phyloP scores from a whole-genome alignment of 2,329 filamentous ascomycete species.

The Microcera coccophila region DNA sequence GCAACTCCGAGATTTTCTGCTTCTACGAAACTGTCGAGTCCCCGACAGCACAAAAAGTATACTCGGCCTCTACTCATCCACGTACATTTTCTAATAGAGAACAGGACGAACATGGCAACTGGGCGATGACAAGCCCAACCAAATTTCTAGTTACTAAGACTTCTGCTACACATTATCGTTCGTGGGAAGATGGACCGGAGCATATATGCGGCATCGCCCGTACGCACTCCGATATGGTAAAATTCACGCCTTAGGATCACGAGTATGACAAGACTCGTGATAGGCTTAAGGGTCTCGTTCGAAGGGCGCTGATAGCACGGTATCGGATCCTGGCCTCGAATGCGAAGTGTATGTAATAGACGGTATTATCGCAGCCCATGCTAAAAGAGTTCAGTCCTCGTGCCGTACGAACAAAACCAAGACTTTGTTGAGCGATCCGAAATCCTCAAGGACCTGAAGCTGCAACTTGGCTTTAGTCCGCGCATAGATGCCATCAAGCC shows the following conservation, averaged over 20 bases:
- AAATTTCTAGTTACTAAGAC: slow-evolving; percentile 19
- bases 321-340: background rate
- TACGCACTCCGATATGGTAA: slow-evolving; percentile 24
- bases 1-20: slow-evolving; percentile 16
- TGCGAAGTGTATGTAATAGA: slow-evolving; percentile 7
- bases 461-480: slow-evolving; percentile 4
- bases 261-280: slow-evolving; percentile 5
- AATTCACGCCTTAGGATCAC: slow-evolving; percentile 19
- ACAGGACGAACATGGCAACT: slow-evolving; percentile 17
- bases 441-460: slow-evolving; percentile 2
- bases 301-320: background rate
- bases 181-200: slow-evolving; percentile 15
- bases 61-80: background rate
- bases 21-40: slow-evolving; percentile 23
- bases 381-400: slow-evolving; percentile 8
- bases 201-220: slow-evolving; percentile 19
- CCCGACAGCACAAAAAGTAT: slow-evolving; percentile 19
- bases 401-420: slow-evolving; percentile 9
- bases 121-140: slow-evolving; percentile 19
- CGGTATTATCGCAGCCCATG: background rate
- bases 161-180: slow-evolving; percentile 21
- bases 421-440: slow-evolving; percentile 7
- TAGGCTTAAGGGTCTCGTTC: slow-evolving; percentile 5
- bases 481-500: background rate
- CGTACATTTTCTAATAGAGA: background rate